Evolutionary conservation across 176 grass and related monocot genomes (phyloP), one percentile per base, ranked within the genome.

Genomic region (Carex littledalei): DNA sequence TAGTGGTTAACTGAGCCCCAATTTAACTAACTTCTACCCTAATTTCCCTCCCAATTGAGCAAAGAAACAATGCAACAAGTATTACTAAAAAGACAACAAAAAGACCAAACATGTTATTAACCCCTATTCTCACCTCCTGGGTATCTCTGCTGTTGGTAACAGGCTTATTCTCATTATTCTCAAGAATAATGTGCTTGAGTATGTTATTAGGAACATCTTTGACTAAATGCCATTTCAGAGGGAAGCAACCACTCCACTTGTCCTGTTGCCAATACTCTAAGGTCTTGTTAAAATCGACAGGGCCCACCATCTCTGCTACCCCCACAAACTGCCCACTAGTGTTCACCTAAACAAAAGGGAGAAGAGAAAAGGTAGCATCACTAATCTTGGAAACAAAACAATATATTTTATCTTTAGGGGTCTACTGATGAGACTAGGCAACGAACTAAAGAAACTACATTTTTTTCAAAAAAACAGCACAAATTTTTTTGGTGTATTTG

Each of bases 161-260:
- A 17, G 94, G 94, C 87, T 97, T 97, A 81, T 92, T 97, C 69
- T 97, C 94, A 63, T 97, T 97, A 78, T 97, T 92, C 87, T 91
- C 87, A 17, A 94, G 90, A 79, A 86, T 91, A 53, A 97, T 97
- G 80, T 97, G 90, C 86, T 94, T 94, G 55, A 97, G 56, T 49
- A 94, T 84, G 62, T 78, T 89, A 90, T 97, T 97, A 50, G 94
- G 89, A n/a, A 94, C 83, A 88, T 97, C 94, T 86, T 97, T 97
- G n/a, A 97, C 89, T 79, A 97, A 89, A 84, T 97, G 94, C 94
- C 94, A 97, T 88, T 94, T 94, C 62, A 97, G 86, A 79, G 94
- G 92, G 86, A 97, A 97, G 85, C 87, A 94, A 17, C 94, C 94
- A 73, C 83, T 94, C 94, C 94, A 94, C 67, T 97, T 94, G 78